Base-by-base conservation (phyloP, 116 monocot species). In the Trichopus zeylanicus region DNA sequence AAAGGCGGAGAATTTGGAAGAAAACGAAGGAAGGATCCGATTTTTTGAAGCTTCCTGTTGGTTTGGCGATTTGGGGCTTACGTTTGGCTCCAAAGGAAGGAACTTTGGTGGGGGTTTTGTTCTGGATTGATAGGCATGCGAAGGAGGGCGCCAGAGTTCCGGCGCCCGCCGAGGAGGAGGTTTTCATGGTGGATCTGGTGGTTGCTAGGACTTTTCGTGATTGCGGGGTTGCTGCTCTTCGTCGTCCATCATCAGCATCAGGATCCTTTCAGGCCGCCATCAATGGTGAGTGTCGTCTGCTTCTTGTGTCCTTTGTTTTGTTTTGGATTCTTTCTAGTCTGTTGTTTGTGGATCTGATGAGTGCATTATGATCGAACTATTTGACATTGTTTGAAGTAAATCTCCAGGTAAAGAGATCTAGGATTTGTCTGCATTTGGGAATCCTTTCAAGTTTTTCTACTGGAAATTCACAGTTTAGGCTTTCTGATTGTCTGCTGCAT, bases 121-220 rank as follows among this genome's bases (percentile, higher is more conserved):
- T 35, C 11, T 35, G 7, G 22, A 53, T 23, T 26, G 6, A 6
- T 21, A 28, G 61, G 57, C 30, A 87, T 87, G 87, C 62, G 84
- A 68, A 62, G 92, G 57, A 74, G 75, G 69, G 74, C 72, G 67
- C 57, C 71, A 12, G 86, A 86, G 51, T 86, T 74, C 74, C 83
- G 92, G 70, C 92, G 87, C 64, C 68, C 80, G 13, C 52, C 75
- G 26, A 63, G 87, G 49, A 73, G 84, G 66, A 64, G 84, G 70
- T 33, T 87, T 39, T 65, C 75, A 28, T 68, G 30, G 21, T 87
- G 87, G 87, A 87, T 84, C 81, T 92, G 87, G 80, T 64, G 54
- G 63, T 51, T 92, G 29, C 61, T 84, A 34, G 73, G 61, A 53
- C 28, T 78, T 37, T 87, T 78, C 59, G 13, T 78, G 26, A 31